Percentiles rank a stretch among this genome's conserved stretches.
phyloP scores from a whole-genome alignment of 495 filamentous ascomycete genomes.

The Annulohypoxylon maeteangense region DNA sequence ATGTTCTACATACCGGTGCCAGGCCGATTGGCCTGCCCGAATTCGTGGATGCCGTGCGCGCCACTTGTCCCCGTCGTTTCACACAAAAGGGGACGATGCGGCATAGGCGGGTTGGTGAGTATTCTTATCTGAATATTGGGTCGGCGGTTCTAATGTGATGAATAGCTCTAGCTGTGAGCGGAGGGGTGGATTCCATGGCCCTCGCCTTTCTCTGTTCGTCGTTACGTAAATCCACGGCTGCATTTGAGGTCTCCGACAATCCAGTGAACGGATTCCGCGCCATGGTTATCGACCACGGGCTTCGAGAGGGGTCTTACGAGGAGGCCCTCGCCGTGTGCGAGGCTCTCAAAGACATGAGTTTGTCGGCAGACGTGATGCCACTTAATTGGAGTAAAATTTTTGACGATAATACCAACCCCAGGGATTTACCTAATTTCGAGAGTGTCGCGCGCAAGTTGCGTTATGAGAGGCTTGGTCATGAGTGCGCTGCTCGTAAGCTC shows the following conservation, averaged over 20 bases:
- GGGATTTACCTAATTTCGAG: conserved; percentile 73
- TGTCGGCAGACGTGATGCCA: conserved; percentile 24
- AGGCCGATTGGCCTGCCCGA: conserved; percentile 61
- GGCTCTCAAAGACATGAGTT: conserved; percentile 57
- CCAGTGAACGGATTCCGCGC: conserved; percentile 61
- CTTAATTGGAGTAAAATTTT: conserved; percentile 54
- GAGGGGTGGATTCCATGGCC: conserved; percentile 97
- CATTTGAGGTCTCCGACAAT: conserved; percentile 51
- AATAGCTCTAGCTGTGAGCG: conserved; percentile 85
- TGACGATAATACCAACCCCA: conserved; percentile 43
- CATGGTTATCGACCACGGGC: conserved; percentile 82
- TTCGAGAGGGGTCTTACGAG: conserved; percentile 70
- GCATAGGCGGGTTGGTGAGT: conserved; percentile 51
- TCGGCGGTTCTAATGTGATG: not conserved
- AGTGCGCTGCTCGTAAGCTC: conserved; percentile 62
- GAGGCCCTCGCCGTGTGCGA: conserved; percentile 73
- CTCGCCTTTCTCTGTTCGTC: conserved; percentile 76
- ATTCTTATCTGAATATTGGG: not conserved
- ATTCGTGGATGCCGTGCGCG: conserved; percentile 63
- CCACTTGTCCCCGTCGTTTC: conserved; percentile 61
- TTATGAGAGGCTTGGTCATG: conserved; percentile 74
- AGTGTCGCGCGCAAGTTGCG: conserved; percentile 78
- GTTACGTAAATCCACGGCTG: conserved; percentile 33
- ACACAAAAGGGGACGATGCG: conserved; percentile 31
- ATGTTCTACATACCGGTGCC: conserved; percentile 54